phyloP scores from a whole-genome alignment of 441 rosid genomes.

The Metrosideros polymorpha region DNA sequence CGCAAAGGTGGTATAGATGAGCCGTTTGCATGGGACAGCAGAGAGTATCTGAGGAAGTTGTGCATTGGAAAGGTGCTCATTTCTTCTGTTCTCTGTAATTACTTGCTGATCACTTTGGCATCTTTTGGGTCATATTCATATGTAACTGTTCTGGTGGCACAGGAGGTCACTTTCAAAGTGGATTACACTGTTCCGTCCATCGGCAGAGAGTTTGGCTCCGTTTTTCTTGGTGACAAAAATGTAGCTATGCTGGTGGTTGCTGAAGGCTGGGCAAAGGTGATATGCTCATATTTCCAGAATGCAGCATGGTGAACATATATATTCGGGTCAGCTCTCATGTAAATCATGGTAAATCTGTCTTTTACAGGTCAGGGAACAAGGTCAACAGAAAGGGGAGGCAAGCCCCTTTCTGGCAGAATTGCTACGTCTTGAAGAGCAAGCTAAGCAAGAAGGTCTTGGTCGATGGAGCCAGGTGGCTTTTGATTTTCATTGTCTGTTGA shows the following conservation, averaged over 20 bases:
- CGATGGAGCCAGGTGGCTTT: conserved; percentile 75
- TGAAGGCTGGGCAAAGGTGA: conserved; percentile 91
- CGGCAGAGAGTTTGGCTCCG: conserved; percentile 76
- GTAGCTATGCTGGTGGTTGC: conserved; percentile 54
- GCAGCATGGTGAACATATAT: conserved; percentile 1
- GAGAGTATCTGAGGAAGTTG: conserved; percentile 86
- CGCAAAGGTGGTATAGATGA: conserved; percentile 87
- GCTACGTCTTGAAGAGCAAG: conserved; percentile 60
- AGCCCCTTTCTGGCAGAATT: conserved; percentile 76
- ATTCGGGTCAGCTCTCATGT: not conserved
- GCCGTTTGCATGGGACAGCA: conserved; percentile 97
- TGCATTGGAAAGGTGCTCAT: conserved; percentile 82
- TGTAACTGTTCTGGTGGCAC: not conserved
- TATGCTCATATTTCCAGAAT: not conserved
- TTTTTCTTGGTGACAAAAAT: conserved; percentile 69
- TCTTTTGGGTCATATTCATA: not conserved
- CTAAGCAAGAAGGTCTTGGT: conserved; percentile 74
- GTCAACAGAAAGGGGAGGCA: conserved; percentile 76
- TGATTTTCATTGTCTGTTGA: not conserved
- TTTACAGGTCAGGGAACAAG: conserved; percentile 73
- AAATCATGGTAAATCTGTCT: conserved; percentile 8
- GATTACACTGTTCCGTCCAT: conserved; percentile 68
- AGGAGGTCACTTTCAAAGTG: conserved; percentile 87
- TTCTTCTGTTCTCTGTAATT: conserved; percentile 6
- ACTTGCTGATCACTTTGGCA: not conserved